Conservation (phyloP, 2,329 filamentous ascomycete genomes). For the Colletotrichum echinochloae region DNA sequence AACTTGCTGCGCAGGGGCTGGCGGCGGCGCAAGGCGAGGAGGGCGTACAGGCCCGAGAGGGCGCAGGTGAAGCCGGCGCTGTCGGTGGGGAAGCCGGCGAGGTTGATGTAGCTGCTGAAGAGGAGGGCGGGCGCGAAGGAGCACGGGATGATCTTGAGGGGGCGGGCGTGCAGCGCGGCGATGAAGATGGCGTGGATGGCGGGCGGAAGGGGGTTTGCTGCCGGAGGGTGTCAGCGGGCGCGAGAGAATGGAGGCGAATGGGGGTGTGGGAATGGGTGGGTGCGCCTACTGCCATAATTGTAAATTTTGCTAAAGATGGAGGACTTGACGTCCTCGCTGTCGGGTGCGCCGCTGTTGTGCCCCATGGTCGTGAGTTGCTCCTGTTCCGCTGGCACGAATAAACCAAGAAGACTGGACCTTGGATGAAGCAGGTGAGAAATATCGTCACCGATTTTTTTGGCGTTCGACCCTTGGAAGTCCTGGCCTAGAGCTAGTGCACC, state of each 20-base stretch:
- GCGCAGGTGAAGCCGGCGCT: conserved; percentile 67
- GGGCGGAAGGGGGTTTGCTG: conserved; percentile 66
- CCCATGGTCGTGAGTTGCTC: conserved; percentile 8
- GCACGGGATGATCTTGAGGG: conserved; percentile 63
- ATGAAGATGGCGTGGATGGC: conserved; percentile 68
- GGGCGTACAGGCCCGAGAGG: conserved; percentile 68
- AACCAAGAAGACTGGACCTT: neutral
- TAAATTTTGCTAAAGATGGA: conserved; percentile 47
- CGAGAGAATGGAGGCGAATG: neutral
- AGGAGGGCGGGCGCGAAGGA: conserved; percentile 64
- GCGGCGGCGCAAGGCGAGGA: conserved; percentile 64
- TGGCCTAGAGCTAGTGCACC: neutral
- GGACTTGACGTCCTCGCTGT: conserved; percentile 7
- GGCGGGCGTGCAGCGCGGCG: conserved; percentile 67
- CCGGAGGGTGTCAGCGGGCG: conserved; percentile 17
- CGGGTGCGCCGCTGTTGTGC: neutral
- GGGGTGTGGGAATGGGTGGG: conserved; percentile 12
- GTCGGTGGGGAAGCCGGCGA: conserved; percentile 69
- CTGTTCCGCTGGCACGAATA: conserved; percentile 3
- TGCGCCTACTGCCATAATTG: conserved; percentile 63
- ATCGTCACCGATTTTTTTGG: conserved; percentile 28
- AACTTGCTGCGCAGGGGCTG: conserved; percentile 57
- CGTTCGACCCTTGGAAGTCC: neutral
- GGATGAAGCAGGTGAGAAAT: neutral
- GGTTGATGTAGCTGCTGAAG: conserved; percentile 69